These are phyloP conservation scores for Leptosphaerulina australis DNA, from an alignment of 2,329 filamentous ascomycete species.

Conservation along the genomic window DNA sequence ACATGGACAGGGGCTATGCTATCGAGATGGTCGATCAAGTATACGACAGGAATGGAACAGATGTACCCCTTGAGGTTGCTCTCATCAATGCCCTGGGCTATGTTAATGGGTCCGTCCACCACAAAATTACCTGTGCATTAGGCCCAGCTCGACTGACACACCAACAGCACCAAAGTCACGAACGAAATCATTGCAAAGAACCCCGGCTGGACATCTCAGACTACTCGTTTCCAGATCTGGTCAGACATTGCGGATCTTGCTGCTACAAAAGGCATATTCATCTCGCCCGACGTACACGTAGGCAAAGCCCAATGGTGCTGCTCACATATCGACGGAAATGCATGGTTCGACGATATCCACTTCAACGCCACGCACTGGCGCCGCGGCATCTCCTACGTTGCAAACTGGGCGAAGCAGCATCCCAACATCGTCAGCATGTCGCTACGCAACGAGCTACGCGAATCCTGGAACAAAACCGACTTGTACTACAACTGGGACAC, in stretches of 20 bases:
- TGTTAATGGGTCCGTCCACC: constrained; percentile 36
- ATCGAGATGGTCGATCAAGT: constrained; percentile 53
- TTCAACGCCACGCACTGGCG: constrained; percentile 63
- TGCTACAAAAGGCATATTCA: constrained; percentile 39
- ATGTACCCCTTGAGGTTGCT: constrained; percentile 49
- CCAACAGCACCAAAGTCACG: constrained; percentile 44
- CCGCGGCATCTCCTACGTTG: constrained; percentile 59
- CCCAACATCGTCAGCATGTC: constrained; percentile 62
- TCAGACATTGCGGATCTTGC: constrained; percentile 34
- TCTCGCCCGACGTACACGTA: constrained; percentile 41
- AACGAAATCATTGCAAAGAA: constrained; percentile 47
- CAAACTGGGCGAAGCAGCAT: constrained; percentile 56
- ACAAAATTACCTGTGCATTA: neutral
- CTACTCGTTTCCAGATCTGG: constrained; percentile 50
- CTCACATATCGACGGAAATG: constrained; percentile 59
- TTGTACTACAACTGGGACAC: constrained; percentile 43
- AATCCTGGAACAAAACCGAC: constrained; percentile 37
- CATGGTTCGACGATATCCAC: constrained; percentile 62
- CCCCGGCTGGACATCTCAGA: constrained; percentile 47
- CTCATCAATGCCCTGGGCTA: constrained; percentile 50
- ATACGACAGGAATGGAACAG: constrained; percentile 47
- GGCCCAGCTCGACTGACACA: neutral
- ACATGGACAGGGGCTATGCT: constrained; percentile 45
- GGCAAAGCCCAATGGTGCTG: constrained; percentile 46
- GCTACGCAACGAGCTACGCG: constrained; percentile 63